phyloP scores from a whole-genome alignment of 768 basidiomycete genomes.

The Auriscalpium microsporum region DNA sequence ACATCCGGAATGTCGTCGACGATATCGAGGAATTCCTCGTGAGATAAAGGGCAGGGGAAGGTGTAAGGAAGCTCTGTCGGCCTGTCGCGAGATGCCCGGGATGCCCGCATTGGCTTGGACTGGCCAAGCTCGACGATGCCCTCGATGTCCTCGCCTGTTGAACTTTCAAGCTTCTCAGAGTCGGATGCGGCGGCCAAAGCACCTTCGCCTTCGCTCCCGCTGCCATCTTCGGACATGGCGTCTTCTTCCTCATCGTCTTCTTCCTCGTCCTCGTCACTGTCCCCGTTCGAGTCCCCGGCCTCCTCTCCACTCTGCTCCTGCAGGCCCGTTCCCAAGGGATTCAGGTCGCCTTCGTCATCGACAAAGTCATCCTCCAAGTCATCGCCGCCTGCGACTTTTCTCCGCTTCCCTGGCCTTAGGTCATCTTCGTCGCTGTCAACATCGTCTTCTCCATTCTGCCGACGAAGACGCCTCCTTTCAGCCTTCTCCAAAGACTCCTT shows the following conservation, averaged over 20 bases:
- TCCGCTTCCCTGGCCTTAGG: constrained; percentile 39
- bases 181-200: constrained; percentile 27
- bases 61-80: constrained; percentile 79
- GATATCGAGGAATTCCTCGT: constrained; percentile 86
- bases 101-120: neutral
- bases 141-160: constrained; percentile 28
- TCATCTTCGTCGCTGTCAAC: constrained; percentile 59
- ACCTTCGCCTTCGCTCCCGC: constrained; percentile 22
- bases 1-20: constrained; percentile 60
- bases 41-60: constrained; percentile 78
- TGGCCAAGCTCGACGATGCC: constrained; percentile 30
- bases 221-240: constrained; percentile 20
- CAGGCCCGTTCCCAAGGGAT: constrained; percentile 27
- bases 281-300: constrained; percentile 12
- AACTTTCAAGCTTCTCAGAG: constrained; percentile 29
- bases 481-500: constrained; percentile 82
- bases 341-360: constrained; percentile 18
- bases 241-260: constrained; percentile 25
- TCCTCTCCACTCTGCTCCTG: constrained; percentile 17
- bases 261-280: constrained; percentile 14
- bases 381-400: constrained; percentile 60
- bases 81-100: neutral
- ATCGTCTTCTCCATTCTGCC: constrained; percentile 79
- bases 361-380: constrained; percentile 87
- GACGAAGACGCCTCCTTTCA: constrained; percentile 63